A percentile compares a stretch with the other conserved stretches of the same genome.
Evolutionary conservation across 106 monocot species (phyloP).

Genomic region (Platanthera guangdongensis): DNA sequence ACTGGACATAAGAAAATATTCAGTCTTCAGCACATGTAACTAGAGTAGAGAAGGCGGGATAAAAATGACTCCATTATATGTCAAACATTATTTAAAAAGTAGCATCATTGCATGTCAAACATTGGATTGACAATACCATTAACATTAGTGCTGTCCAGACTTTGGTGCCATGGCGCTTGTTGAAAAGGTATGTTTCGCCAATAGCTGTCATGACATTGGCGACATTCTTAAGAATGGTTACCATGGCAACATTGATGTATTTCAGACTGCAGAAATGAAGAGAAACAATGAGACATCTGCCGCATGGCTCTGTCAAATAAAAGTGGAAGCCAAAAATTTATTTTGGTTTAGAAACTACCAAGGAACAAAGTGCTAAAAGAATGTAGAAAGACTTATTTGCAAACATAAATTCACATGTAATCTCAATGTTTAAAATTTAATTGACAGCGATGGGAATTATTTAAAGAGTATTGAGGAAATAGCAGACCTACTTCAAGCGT

Average conservation of each 20-base stretch:
- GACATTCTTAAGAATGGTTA: constrained; percentile 88
- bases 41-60: neutral
- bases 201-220: constrained; percentile 92
- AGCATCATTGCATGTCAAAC: neutral
- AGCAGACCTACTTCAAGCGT: neutral
- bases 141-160: constrained; percentile 75
- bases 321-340: neutral
- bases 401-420: neutral
- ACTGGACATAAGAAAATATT: neutral
- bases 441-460: neutral
- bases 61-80: neutral
- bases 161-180: constrained; percentile 58
- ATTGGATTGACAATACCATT: constrained; percentile 40
- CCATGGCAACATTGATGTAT: constrained; percentile 97
- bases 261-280: constrained; percentile 57
- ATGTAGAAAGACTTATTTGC: neutral
- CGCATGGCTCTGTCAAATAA: neutral
- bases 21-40: neutral
- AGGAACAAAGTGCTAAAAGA: neutral
- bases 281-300: neutral
- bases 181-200: constrained; percentile 83
- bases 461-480: neutral
- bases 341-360: neutral
- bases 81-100: neutral
- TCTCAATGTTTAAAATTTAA: neutral